A percentile compares a stretch with the other conserved stretches of the same genome.
phyloP scores from a whole-genome alignment of 2,329 filamentous ascomycete species.

The Ophiostoma himal-ulmi region DNA sequence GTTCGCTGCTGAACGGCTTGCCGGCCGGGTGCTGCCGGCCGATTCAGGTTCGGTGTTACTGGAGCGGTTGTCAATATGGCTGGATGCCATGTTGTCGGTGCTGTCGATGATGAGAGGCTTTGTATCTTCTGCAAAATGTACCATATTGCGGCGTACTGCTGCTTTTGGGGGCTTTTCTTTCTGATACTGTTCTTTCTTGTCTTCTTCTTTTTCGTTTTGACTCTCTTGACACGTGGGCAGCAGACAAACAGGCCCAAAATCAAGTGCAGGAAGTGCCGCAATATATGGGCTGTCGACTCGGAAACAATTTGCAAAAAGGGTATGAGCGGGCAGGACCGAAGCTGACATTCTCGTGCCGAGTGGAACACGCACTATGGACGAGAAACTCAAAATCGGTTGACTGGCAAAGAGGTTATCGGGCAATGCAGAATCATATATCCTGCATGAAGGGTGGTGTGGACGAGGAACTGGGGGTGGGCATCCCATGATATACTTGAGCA shows the following conservation, averaged over 20 bases:
- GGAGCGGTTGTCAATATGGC: not conserved
- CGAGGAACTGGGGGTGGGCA: not conserved
- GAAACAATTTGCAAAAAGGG: not conserved
- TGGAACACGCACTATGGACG: not conserved
- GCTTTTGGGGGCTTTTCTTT: not conserved
- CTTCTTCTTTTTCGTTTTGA: not conserved
- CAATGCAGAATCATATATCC: not conserved
- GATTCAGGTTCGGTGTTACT: not conserved
- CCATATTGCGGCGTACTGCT: not conserved
- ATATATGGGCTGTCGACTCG: not conserved
- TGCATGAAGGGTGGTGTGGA: constrained; percentile 1
- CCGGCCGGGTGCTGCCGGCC: not conserved
- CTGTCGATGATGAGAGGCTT: not conserved
- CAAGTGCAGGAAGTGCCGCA: not conserved
- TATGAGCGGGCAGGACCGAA: not conserved
- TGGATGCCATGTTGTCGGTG: not conserved
- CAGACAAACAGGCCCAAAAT: not conserved
- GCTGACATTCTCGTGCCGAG: constrained; percentile 12
- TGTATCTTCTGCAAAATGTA: not conserved
- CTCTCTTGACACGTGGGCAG: not conserved
- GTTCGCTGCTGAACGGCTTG: not conserved
- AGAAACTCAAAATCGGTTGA: not conserved
- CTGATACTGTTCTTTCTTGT: not conserved
- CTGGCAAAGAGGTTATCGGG: not conserved
- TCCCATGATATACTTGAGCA: constrained; percentile 1